Base-by-base conservation (phyloP, 2,329 filamentous ascomycete genomes). In the Penicillium sp. region DNA sequence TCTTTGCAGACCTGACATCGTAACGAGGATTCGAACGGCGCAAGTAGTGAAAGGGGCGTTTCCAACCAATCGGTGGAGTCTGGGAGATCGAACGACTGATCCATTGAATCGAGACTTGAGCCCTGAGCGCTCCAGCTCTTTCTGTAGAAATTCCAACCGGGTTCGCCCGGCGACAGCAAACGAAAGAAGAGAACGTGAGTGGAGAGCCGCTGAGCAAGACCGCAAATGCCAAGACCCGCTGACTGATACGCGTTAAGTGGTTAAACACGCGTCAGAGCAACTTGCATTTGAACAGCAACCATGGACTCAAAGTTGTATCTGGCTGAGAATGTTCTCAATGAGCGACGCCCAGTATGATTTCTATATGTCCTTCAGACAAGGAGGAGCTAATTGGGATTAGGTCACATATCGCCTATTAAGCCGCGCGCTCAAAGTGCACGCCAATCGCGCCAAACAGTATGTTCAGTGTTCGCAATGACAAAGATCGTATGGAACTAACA, bases 1-100 rank as follows among this genome's bases (percentile, higher is more conserved):
- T 98, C 94, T 67, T 97, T 97, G 80, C 93, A 98, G 53, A 98
- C 87, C 69, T 97, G 88, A 71, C 93, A 98, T 60, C 93, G 87
- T 19, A 98, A 77, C 3, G 89, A 83, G 53, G 85, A 83, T 64
- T 98, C 93, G 55, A 98, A 62, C 41, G 69, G 69, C 49, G 69
- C 65, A 37, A 75, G 64, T 31, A 65, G 57, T 13, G 66, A 64
- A 48, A 76, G 66, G 38, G 74, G 73, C 37, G 74, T 75, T 35
- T 62, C 59, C 41, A 76, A 64, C 73, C 73, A 77, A 62, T 76
- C 72, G 42, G 72, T 73, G 34, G 72, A 72, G 56, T 75, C 72
- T 15, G 70, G 62, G 31, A 72, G 61, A 42, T 71, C 66, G 48
- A 68, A 68, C 8, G 64, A 58, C 37, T 56, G 55, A 48, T 70